These are phyloP conservation scores for Boletus vermiculosoides DNA, from an alignment of 768 basidiomycete species.

Conservation along the genomic window DNA sequence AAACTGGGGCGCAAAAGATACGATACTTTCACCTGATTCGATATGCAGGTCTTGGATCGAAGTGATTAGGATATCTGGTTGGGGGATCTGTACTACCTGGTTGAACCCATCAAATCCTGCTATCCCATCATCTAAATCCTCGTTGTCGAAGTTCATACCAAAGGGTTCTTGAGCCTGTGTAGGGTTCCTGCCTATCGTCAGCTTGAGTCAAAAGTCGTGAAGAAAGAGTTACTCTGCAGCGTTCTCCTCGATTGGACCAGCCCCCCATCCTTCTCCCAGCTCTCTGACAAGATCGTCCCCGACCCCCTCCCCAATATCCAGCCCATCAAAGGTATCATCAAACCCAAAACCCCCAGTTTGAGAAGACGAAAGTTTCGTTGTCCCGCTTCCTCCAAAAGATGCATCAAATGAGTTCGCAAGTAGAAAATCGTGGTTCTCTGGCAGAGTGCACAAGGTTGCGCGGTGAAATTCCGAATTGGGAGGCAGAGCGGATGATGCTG, in stretches of 20 bases:
- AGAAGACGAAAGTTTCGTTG: constrained; percentile 50
- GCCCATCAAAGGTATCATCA: constrained; percentile 55
- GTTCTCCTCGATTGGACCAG: constrained; percentile 6
- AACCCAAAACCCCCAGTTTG: constrained; percentile 49
- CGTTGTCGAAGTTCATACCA: constrained; percentile 15
- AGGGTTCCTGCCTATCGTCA: constrained; percentile 16
- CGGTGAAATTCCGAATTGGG: constrained; percentile 45
- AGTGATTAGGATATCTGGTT: background rate
- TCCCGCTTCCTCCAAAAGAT: constrained; percentile 47
- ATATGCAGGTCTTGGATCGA: background rate
- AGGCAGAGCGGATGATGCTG: constrained; percentile 22
- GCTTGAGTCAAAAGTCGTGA: background rate
- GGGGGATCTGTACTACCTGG: background rate
- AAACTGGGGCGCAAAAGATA: background rate
- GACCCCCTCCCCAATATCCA: constrained; percentile 58
- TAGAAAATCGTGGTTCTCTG: constrained; percentile 67
- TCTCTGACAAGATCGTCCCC: constrained; percentile 76
- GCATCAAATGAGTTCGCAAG: constrained; percentile 64
- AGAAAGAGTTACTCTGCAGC: constrained; percentile 14
- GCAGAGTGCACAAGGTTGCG: constrained; percentile 60
- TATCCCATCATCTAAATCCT: constrained; percentile 28
- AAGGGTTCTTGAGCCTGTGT: constrained; percentile 21
- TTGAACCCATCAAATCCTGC: constrained; percentile 1
- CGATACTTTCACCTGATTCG: constrained; percentile 8
- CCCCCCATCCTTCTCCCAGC: constrained; percentile 70